These are phyloP conservation scores for Casuarina glauca DNA, from an alignment of 306 rosid genomes.

Conservation along the genomic window DNA sequence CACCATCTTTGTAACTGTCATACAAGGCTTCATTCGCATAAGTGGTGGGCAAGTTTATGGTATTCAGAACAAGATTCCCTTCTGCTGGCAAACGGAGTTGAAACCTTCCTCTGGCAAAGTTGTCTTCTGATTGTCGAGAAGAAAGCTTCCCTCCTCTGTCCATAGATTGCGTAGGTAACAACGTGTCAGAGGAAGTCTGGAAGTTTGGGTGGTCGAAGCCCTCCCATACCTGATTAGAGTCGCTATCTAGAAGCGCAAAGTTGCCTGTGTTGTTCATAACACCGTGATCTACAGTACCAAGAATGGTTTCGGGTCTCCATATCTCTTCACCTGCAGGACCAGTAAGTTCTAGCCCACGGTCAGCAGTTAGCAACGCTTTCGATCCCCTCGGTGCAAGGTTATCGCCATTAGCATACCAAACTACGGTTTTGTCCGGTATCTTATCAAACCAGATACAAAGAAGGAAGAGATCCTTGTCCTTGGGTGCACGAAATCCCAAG, in stretches of 20 bases:
- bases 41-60: constrained; percentile 16
- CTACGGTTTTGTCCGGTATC: constrained; percentile 35
- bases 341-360: constrained; percentile 36
- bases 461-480: constrained; percentile 27
- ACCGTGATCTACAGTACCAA: constrained; percentile 9
- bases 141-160: constrained; percentile 3
- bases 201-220: background rate
- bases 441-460: constrained; percentile 56
- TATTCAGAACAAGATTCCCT: constrained; percentile 24
- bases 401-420: constrained; percentile 47
- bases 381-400: constrained; percentile 42
- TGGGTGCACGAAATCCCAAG: constrained; percentile 46
- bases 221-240: constrained; percentile 23
- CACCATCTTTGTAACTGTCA: rapidly evolving
- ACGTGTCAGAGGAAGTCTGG: constrained; percentile 23
- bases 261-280: constrained; percentile 31
- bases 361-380: constrained; percentile 32
- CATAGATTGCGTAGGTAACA: constrained; percentile 36
- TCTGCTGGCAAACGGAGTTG: background rate
- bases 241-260: constrained; percentile 10
- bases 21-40: constrained; percentile 5
- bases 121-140: constrained; percentile 33
- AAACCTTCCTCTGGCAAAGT: constrained; percentile 31
- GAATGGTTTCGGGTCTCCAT: constrained; percentile 26
- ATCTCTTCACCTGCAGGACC: constrained; percentile 24